These are phyloP conservation scores for Bipolaris victoriae DNA, from an alignment of 2,329 filamentous ascomycete species.

Conservation along the genomic window DNA sequence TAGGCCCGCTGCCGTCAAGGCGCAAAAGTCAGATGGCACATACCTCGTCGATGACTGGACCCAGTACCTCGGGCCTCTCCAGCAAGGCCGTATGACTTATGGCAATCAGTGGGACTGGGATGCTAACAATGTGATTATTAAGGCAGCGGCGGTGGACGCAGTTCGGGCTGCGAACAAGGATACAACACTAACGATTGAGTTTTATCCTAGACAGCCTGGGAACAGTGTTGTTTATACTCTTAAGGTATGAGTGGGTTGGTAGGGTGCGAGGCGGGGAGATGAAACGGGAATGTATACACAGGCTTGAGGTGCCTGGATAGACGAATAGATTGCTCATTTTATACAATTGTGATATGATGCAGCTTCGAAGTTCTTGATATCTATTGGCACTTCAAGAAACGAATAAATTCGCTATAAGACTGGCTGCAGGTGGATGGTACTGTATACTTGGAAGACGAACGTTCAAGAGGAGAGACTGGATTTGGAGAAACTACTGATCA, in stretches of 20 bases:
- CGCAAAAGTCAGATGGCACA: slow-evolving; percentile 55
- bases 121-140: slow-evolving; percentile 55
- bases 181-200: slow-evolving; percentile 61
- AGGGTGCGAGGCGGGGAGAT: no score
- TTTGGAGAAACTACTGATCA: not conserved
- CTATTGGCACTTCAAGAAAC: no score
- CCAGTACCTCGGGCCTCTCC: slow-evolving; percentile 58
- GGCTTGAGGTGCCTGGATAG: no score
- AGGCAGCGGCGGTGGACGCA: slow-evolving; percentile 52
- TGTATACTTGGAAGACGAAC: no score
- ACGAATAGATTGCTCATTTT: no score
- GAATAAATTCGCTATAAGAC: no score
- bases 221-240: slow-evolving; percentile 60
- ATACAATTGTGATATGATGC: no score
- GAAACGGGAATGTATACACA: no score
- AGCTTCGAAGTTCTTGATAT: no score
- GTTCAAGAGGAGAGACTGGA: not conserved
- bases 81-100: slow-evolving; percentile 57
- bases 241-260: slow-evolving; percentile 35
- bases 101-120: slow-evolving; percentile 61
- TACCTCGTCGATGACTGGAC: slow-evolving; percentile 65
- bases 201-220: slow-evolving; percentile 58
- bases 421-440: no score
- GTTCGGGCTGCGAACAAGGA: slow-evolving; percentile 55
- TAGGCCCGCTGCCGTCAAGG: slow-evolving; percentile 60